Base-by-base conservation (phyloP, 164 flowering plant genomes). In the Annona squamosa region DNA sequence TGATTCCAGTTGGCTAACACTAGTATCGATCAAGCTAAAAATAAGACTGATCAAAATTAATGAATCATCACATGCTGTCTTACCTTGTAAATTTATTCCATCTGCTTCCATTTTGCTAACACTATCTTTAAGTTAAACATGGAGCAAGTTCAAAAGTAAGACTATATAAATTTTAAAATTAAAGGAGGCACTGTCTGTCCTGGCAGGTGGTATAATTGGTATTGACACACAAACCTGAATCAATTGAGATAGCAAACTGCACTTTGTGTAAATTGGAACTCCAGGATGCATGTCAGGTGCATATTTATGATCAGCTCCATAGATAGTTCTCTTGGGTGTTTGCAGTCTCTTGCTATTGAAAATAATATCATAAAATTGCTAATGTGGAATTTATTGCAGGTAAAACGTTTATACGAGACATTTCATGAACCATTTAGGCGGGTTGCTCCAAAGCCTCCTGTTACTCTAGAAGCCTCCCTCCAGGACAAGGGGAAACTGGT, bases 341-440 rank as follows among this genome's bases (percentile, higher is more conserved):
- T 63, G 65, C 5, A 63, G 18, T 19, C 18, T 45, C 4, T 17
- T 69, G 61, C 59, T 44, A 9, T 47, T 17, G 59, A 52, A 16
- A 13, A 57, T 57, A 0, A 5, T 52, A n/a, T 46, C 1, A 7
- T 6, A 52, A 9, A 46, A 46, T 17, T 3, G 13, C 13, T 12
- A 46, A 5, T 13, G 46, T 52, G 3, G 26, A 48, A 52, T 71
- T 66, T 42, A n/a, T 63, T 72, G 37, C 77, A 93, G 98, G 99
- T 93, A 41, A 93, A 86, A 72, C 92, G 98, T 59, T 83, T 93
- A 84, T 83, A 91, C 74, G 98, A 93, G 68, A 86, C 97, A 46
- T 95, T 93, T 78, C 98, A 91, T 75, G 97, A 95, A 78, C 98
- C 98, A 68, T 93, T 95, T 84, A 95, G 84, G 85, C 99, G 89